phyloP scores from a whole-genome alignment of 345 rosid species.

The Firmiana major region DNA sequence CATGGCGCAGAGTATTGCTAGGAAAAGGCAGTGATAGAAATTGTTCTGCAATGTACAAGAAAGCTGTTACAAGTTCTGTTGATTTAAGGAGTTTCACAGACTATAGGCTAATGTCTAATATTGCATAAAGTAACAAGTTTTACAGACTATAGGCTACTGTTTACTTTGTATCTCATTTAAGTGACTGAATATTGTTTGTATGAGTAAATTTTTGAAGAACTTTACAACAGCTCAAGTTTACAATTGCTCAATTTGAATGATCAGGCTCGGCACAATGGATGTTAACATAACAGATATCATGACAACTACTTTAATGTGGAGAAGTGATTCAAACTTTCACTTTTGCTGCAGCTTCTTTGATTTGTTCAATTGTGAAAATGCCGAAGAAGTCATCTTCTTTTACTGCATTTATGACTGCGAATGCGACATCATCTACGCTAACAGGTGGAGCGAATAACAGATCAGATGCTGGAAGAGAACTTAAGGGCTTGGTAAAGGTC shows the following conservation, averaged over 20 bases:
- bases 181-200: too few species aligned
- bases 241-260: not conserved
- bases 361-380: conserved; percentile 88
- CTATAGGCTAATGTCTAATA: too few species aligned
- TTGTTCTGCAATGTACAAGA: not conserved
- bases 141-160: too few species aligned
- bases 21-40: conserved; percentile 1
- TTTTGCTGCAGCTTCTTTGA: conserved; percentile 85
- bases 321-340: conserved; percentile 35
- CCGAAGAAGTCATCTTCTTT: conserved; percentile 80
- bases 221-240: not conserved
- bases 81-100: too few species aligned
- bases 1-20: conserved; percentile 1
- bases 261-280: too few species aligned
- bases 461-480: conserved; percentile 19
- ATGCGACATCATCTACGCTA: conserved; percentile 75
- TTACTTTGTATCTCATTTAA: too few species aligned
- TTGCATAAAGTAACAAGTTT: too few species aligned
- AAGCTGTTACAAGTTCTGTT: not conserved
- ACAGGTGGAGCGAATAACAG: conserved; percentile 73
- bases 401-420: conserved; percentile 61
- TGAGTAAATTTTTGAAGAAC: not conserved
- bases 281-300: too few species aligned
- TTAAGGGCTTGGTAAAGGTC: conserved; percentile 12
- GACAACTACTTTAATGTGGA: not conserved